phyloP scores from a whole-genome alignment of 2,329 filamentous ascomycete species.

The Zalaria obscura region DNA sequence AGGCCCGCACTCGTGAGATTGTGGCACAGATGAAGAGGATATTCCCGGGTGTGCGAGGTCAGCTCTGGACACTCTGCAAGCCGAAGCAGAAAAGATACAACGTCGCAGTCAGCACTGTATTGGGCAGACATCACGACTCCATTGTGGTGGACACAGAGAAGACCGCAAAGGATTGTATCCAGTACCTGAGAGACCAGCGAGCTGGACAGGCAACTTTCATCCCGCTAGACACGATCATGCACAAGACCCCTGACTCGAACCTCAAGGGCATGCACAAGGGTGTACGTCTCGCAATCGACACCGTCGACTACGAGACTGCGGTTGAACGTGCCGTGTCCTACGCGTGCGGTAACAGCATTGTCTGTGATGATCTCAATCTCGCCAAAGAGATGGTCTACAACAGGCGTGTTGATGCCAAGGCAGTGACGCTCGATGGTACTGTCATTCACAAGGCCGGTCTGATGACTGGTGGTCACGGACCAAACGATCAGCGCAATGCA shows the following conservation, averaged over 20 bases:
- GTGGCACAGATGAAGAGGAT: conserved; percentile 78
- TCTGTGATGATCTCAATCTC: conserved; percentile 75
- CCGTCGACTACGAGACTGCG: conserved; percentile 80
- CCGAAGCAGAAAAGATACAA: conserved; percentile 96
- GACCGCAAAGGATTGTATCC: conserved; percentile 83
- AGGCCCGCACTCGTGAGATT: conserved; percentile 65
- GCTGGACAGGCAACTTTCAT: conserved; percentile 86
- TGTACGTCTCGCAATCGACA: conserved; percentile 81
- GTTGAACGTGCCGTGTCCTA: conserved; percentile 89
- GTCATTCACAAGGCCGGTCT: conserved; percentile 93
- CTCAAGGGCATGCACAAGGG: conserved; percentile 79
- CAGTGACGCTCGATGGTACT: conserved; percentile 86
- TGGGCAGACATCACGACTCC: conserved; percentile 86
- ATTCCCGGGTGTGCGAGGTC: conserved; percentile 80
- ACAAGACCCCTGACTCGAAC: conserved; percentile 77
- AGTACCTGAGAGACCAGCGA: conserved; percentile 83
- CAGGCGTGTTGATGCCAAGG: conserved; percentile 75
- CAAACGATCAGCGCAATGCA: conserved; percentile 57
- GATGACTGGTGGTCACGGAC: conserved; percentile 88
- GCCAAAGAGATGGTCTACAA: conserved; percentile 85
- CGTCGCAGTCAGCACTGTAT: conserved; percentile 79
- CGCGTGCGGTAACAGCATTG: conserved; percentile 86
- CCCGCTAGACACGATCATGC: conserved; percentile 92
- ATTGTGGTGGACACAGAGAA: conserved; percentile 93
- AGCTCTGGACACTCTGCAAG: conserved; percentile 81